Percentiles rank a stretch among this genome's conserved stretches.
phyloP scores from a whole-genome alignment of 805 yeast species.

The Candida dendrica region DNA sequence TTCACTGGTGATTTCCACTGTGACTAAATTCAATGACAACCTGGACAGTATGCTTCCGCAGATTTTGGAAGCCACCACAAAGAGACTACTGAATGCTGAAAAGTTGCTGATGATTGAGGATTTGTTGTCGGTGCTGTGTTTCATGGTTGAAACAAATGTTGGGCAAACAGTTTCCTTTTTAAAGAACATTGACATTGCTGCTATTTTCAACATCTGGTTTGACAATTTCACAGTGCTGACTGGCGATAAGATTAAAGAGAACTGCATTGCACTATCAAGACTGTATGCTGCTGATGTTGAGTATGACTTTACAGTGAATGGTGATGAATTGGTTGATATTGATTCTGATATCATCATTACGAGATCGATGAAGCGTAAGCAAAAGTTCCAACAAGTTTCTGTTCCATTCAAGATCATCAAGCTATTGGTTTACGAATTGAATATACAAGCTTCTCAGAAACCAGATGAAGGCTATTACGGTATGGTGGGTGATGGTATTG shows the following conservation, averaged over 20 bases:
- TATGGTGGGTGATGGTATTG: slow-evolving; percentile 7
- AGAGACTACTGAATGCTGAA: slow-evolving; percentile 56
- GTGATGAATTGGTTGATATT: slow-evolving; percentile 59
- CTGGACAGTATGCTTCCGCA: slow-evolving; percentile 32
- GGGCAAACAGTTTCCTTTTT: slow-evolving; percentile 58
- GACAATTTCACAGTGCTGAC: slow-evolving; percentile 72
- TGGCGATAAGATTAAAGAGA: slow-evolving; percentile 66
- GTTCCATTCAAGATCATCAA: slow-evolving; percentile 69
- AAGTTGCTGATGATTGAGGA: slow-evolving; percentile 73
- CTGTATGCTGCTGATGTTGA: slow-evolving; percentile 55
- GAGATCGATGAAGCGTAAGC: slow-evolving; percentile 69
- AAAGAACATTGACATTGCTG: slow-evolving; percentile 31
- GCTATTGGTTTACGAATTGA: slow-evolving; percentile 61
- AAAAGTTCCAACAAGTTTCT: slow-evolving; percentile 55
- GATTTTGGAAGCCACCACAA: slow-evolving; percentile 68
- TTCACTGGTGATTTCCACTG: slow-evolving; percentile 49
- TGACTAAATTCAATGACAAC: slow-evolving; percentile 42
- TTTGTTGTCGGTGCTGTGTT: slow-evolving; percentile 67
- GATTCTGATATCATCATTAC: slow-evolving; percentile 66
- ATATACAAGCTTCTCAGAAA: slow-evolving; percentile 51
- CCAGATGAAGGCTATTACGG: slow-evolving; percentile 24
- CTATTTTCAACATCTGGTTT: slow-evolving; percentile 75
- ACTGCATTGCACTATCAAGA: slow-evolving; percentile 63
- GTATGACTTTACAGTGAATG: slow-evolving; percentile 58
- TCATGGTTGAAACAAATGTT: slow-evolving; percentile 58